phyloP scores from a whole-genome alignment of 2,329 filamentous ascomycete species.

The Pyrenochaeta sp. region DNA sequence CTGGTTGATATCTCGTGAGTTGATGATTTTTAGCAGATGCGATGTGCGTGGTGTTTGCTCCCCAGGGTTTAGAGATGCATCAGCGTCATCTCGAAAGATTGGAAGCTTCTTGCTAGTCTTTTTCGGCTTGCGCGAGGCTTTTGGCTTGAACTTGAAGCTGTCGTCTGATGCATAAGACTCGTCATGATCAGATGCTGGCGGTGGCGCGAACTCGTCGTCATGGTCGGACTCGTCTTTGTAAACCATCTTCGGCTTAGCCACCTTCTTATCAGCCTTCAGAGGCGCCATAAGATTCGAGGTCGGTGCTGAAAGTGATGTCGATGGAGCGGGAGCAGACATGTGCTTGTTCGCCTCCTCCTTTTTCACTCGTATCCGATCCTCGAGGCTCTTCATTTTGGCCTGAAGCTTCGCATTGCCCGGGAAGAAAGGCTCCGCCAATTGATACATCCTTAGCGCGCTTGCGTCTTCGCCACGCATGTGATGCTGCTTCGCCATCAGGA shows the following conservation, averaged over 20 bases:
- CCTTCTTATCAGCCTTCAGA: constrained; percentile 35
- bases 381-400: constrained; percentile 63
- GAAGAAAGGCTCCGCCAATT: constrained; percentile 84
- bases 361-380: constrained; percentile 59
- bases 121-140: constrained; percentile 44
- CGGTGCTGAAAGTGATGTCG: constrained; percentile 26
- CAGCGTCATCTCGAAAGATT: constrained; percentile 47
- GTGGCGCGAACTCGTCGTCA: constrained; percentile 57
- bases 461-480: constrained; percentile 82
- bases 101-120: constrained; percentile 45
- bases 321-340: constrained; percentile 18
- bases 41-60: constrained; percentile 65
- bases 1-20: constrained; percentile 71
- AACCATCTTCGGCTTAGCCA: constrained; percentile 21
- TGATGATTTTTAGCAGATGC: constrained; percentile 74
- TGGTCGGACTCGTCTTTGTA: constrained; percentile 30
- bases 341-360: constrained; percentile 39
- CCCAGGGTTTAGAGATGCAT: constrained; percentile 17
- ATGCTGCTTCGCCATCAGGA: constrained; percentile 92
- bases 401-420: constrained; percentile 81
- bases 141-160: constrained; percentile 50
- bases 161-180: constrained; percentile 50
- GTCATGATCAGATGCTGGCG: constrained; percentile 46
- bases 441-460: constrained; percentile 84
- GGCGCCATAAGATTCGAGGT: constrained; percentile 50